A percentile compares a stretch with the other conserved stretches of the same genome.
phyloP scores from a whole-genome alignment of 2,329 filamentous ascomycete genomes.

The Fusarium gaditjirri region DNA sequence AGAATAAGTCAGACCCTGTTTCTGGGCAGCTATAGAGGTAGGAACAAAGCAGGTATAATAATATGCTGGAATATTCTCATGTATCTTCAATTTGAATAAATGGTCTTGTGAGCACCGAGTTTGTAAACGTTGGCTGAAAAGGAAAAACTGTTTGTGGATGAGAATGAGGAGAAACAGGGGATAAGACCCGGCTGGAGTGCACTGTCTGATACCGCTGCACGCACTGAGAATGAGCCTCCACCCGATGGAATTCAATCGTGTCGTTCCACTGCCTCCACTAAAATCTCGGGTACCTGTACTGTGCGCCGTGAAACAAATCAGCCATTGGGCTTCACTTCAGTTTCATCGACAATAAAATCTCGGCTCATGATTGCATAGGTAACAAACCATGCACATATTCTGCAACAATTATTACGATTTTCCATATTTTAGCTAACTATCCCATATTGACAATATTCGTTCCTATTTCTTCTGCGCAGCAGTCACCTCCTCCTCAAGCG shows the following conservation, averaged over 20 bases:
- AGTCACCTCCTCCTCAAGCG: conserved; percentile 79
- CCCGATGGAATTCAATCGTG: background rate
- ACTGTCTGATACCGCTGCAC: conserved; percentile 19
- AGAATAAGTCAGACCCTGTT: conserved; percentile 16
- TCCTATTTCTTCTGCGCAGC: conserved; percentile 54
- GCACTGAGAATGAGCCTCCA: conserved; percentile 19
- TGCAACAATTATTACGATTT: background rate
- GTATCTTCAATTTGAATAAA: background rate
- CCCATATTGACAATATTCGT: background rate
- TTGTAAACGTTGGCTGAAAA: background rate
- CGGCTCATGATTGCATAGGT: conserved; percentile 9
- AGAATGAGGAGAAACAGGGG: conserved; percentile 10
- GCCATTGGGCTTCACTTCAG: conserved; percentile 18
- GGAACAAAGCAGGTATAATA: background rate
- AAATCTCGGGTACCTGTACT: conserved; percentile 10
- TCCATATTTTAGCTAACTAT: background rate
- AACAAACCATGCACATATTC: background rate
- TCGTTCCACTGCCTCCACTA: conserved; percentile 21
- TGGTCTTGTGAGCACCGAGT: background rate
- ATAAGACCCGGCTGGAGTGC: background rate
- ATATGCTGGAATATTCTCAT: background rate
- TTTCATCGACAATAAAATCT: conserved; percentile 15
- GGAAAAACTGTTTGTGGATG: conserved; percentile 15
- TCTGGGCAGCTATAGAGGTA: background rate
- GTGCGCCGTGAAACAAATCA: background rate